These are phyloP conservation scores for Cichorium intybus DNA, from an alignment of 140 eudicot genomes.

Conservation along the genomic window DNA sequence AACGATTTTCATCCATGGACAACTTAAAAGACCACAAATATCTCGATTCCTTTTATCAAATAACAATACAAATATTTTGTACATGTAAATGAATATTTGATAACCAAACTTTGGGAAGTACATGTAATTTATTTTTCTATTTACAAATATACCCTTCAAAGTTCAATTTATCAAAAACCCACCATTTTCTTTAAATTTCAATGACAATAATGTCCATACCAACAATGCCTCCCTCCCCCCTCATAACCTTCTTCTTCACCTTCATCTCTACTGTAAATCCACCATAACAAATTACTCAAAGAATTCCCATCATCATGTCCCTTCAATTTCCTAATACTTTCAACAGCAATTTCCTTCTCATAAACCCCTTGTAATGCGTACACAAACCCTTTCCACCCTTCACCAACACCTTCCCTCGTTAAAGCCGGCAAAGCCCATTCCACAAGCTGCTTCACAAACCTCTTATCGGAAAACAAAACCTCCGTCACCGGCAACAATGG, in stretches of 20 bases:
- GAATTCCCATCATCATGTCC: conserved; percentile 91
- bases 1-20: too few species aligned
- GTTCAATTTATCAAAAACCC: background rate
- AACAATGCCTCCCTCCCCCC: conserved; percentile 49
- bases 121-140: too few species aligned
- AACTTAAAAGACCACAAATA: too few species aligned
- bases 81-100: too few species aligned
- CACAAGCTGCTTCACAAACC: conserved; percentile 59
- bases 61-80: too few species aligned
- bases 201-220: conserved; percentile 74
- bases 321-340: conserved; percentile 44
- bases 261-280: conserved; percentile 63
- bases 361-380: conserved; percentile 83
- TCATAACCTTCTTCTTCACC: conserved; percentile 42
- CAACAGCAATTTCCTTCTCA: conserved; percentile 55
- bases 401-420: conserved; percentile 77
- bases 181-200: conserved; percentile 1
- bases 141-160: background rate
- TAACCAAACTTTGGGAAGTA: too few species aligned
- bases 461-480: conserved; percentile 64
- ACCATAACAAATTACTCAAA: conserved; percentile 79
- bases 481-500: conserved; percentile 81
- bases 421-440: conserved; percentile 66
- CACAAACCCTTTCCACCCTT: conserved; percentile 95
- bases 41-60: too few species aligned